These are phyloP conservation scores for Hysterangium stoloniferum DNA, from an alignment of 768 basidiomycete genomes.

Conservation along the genomic window DNA sequence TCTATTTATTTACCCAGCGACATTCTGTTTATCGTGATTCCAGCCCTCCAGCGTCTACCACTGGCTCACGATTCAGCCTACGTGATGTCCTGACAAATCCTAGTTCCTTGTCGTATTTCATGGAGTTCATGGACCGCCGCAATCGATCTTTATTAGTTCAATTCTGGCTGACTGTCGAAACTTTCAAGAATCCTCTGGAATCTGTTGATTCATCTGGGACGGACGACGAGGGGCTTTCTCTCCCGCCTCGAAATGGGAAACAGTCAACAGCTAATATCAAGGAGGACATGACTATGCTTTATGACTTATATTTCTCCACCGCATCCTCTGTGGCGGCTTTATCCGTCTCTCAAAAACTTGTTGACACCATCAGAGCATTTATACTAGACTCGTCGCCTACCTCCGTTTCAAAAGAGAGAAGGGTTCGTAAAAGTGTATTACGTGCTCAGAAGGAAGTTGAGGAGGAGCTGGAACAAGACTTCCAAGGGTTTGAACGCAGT, in stretches of 20 bases:
- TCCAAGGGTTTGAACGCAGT: constrained; percentile 78
- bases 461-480: constrained; percentile 85
- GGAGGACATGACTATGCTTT: constrained; percentile 86
- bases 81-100: constrained; percentile 84
- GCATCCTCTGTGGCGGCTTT: constrained; percentile 50
- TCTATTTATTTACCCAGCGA: neutral
- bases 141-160: constrained; percentile 81
- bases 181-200: constrained; percentile 95
- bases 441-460: constrained; percentile 81
- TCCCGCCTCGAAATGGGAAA: constrained; percentile 22
- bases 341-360: constrained; percentile 60
- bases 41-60: constrained; percentile 17
- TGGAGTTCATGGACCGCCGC: constrained; percentile 97
- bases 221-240: constrained; percentile 53
- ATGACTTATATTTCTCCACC: constrained; percentile 77
- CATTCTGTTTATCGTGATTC: neutral
- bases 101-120: constrained; percentile 87
- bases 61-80: constrained; percentile 48
- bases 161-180: constrained; percentile 96
- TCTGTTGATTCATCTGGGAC: constrained; percentile 50
- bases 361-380: constrained; percentile 63
- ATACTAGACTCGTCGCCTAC: constrained; percentile 41
- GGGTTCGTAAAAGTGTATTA: constrained; percentile 72
- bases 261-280: constrained; percentile 49
- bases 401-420: constrained; percentile 37